These are phyloP conservation scores for Pouteria campechiana DNA, from an alignment of 179 eudicot genomes.

Conservation along the genomic window DNA sequence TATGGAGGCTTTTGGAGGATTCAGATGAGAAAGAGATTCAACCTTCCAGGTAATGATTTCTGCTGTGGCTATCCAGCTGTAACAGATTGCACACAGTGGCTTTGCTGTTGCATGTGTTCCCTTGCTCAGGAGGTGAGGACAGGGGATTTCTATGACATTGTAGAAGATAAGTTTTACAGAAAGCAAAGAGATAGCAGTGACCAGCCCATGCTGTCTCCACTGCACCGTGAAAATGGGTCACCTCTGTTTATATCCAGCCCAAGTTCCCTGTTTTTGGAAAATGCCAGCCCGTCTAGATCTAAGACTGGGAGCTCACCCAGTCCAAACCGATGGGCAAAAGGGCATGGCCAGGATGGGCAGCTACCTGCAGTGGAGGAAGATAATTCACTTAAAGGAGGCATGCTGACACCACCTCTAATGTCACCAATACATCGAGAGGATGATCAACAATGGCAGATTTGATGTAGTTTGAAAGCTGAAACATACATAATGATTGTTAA, in stretches of 20 bases:
- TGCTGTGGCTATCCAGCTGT: conserved; percentile 64
- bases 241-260: conserved; percentile 21
- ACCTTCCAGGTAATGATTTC: conserved; percentile 45
- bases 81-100: conserved; percentile 67
- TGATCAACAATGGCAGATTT: too few species aligned
- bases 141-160: conserved; percentile 60
- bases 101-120: conserved; percentile 94
- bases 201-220: conserved; percentile 19
- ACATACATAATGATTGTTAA: too few species aligned
- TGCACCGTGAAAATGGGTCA: conserved; percentile 35
- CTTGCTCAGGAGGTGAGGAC: conserved; percentile 96
- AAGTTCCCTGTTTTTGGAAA: conserved; percentile 29
- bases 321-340: conserved; percentile 16
- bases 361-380: conserved; percentile 23
- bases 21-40: conserved; percentile 78
- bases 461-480: too few species aligned
- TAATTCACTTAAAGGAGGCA: conserved; percentile 10
- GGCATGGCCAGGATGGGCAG: conserved; percentile 14
- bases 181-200: conserved; percentile 16
- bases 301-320: conserved; percentile 17
- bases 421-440: conserved; percentile 31
- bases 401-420: conserved; percentile 53
- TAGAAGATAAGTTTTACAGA: conserved; percentile 51
- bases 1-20: conserved; percentile 97
- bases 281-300: conserved; percentile 14